Evolutionary conservation across 805 yeast species (phyloP), one percentile per base, ranked within the genome.

Genomic region (Jamesozyma piceae): DNA sequence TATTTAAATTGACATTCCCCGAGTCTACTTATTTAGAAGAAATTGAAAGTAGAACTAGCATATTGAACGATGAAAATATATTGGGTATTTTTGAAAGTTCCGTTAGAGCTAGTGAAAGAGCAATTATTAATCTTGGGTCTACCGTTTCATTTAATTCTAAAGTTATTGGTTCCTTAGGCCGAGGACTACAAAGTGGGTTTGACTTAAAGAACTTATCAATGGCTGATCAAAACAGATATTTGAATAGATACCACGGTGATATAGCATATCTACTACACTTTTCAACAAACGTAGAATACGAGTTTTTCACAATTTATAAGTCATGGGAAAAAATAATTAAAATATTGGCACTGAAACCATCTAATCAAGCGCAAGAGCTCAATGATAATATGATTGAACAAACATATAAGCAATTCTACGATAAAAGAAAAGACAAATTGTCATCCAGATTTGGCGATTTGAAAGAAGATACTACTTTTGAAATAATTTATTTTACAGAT

Each of bases 161-260:
- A 1, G 70, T 74, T 43, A 74, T 85, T n/a, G 96, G 97, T 8
- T 78, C 88, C 0, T 66, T 94, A 9, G 95, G 97, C 6, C 76
- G 74, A 53, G 95, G 96, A 24, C 65, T 92, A 44, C 88, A 85
- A 51, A 73, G 74, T 45, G 98, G 98, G 0, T 94, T 94, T 61
- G 77, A 82, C 13, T 55, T 74, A 43, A 75, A 75, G 39, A 78
- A 80, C 58, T 61, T 77, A 29, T 65, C 66, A 24, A 57, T 64
- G 41, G 64, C 72, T 5, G 74, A 76, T 4, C 56, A 73, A 13
- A 69, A 67, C 3, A 61, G 67, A 35, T 86, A 87, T 52, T 63
- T 87, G 49, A 63, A 67, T 39, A 63, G 70, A 30, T 76, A 81
- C 49, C 61, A 67, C 5, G 67, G 80, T 68, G 79, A 75, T 34